Evolutionary conservation across 345 rosid species (phyloP).

Genomic region (Citrus sinensis): DNA sequence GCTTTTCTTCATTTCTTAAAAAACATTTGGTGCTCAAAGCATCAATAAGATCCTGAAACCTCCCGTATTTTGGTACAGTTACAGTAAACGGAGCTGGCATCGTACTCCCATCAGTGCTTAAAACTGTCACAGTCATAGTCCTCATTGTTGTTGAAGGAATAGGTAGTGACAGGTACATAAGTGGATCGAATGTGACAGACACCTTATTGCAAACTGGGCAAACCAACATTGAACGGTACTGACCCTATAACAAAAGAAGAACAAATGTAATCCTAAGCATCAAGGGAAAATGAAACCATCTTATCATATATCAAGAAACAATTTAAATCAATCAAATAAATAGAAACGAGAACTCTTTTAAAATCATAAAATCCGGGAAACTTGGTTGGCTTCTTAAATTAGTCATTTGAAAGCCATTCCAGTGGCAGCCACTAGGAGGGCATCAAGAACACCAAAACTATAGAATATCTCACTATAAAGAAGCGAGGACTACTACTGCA

Average conservation of each 20-base stretch:
- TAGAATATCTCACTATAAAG: background rate
- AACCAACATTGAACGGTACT: slow-evolving; percentile 61
- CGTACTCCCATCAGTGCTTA: slow-evolving; percentile 43
- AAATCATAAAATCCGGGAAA: background rate
- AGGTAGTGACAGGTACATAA: slow-evolving; percentile 68
- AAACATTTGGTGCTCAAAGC: slow-evolving; percentile 49
- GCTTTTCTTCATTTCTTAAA: slow-evolving; percentile 48
- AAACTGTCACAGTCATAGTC: slow-evolving; percentile 56
- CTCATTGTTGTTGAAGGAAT: slow-evolving; percentile 61
- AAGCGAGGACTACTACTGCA: background rate
- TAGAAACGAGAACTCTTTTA: background rate
- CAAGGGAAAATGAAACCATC: background rate
- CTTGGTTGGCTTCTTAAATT: background rate
- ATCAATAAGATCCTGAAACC: slow-evolving; percentile 47
- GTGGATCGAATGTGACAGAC: slow-evolving; percentile 75
- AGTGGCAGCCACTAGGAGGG: slow-evolving; percentile 1
- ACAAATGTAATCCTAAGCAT: background rate
- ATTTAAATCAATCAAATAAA: background rate
- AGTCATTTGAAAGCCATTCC: background rate
- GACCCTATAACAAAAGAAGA: slow-evolving; percentile 48
- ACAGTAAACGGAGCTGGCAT: slow-evolving; percentile 42
- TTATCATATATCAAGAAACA: background rate
- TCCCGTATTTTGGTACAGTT: slow-evolving; percentile 55
- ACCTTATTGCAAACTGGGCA: slow-evolving; percentile 69
- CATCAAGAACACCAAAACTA: background rate